phyloP scores from a whole-genome alignment of 163 green algal genomes.

The Scenedesmus sp. region DNA sequence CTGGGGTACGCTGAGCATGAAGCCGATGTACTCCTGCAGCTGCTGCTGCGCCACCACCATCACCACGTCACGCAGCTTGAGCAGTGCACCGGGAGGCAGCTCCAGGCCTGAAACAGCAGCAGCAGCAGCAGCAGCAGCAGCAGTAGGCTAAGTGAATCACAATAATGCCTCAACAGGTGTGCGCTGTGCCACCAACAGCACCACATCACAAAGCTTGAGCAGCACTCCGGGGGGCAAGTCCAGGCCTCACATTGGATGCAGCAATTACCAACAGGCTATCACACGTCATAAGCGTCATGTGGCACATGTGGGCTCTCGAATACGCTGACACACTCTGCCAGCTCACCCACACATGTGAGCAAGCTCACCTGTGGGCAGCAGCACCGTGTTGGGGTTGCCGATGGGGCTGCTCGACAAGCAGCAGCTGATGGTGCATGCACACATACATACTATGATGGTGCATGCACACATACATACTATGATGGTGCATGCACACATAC shows the following conservation, averaged over 20 bases:
- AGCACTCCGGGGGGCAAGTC: background rate
- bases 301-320: too few relatives aligned
- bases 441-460: too few relatives aligned
- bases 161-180: too few relatives aligned
- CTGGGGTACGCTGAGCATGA: background rate
- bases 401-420: background rate
- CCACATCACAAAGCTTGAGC: slow-evolving; percentile 18
- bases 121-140: background rate
- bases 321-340: too few relatives aligned
- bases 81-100: background rate
- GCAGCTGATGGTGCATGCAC: too few relatives aligned
- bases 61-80: slow-evolving; percentile 24
- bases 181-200: background rate
- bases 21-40: slow-evolving; percentile 10
- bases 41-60: background rate
- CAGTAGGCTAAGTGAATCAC: background rate
- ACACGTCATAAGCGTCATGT: too few relatives aligned
- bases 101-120: background rate
- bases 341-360: too few relatives aligned
- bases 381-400: slow-evolving; percentile 4
- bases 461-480: too few relatives aligned
- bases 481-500: too few relatives aligned
- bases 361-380: background rate
- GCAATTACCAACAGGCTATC: too few relatives aligned
- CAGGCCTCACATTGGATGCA: background rate